Percentiles rank a stretch among this genome's conserved stretches.
phyloP scores from a whole-genome alignment of 306 rosid genomes.

The Ormosia emarginata region DNA sequence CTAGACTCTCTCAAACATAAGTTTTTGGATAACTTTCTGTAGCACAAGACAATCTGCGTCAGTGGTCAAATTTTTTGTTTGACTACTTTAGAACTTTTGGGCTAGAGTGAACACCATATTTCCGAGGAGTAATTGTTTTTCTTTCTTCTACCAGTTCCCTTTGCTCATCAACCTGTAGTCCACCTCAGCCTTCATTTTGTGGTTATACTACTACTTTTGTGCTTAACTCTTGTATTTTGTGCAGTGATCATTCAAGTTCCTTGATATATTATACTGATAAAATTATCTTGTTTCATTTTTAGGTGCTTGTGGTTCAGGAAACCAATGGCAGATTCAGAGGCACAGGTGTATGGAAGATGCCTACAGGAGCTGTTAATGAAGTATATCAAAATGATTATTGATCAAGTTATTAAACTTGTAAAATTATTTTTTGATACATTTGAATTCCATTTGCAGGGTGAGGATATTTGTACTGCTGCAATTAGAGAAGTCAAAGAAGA shows the following conservation, averaged over 20 bases:
- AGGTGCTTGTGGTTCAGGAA: slow-evolving; percentile 94
- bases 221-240: background rate
- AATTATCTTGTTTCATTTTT: slow-evolving; percentile 23
- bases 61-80: background rate
- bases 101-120: background rate
- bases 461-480: slow-evolving; percentile 68
- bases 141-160: background rate
- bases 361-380: slow-evolving; percentile 73
- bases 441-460: slow-evolving; percentile 51
- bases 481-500: slow-evolving; percentile 94
- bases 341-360: slow-evolving; percentile 79
- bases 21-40: background rate
- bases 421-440: background rate
- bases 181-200: background rate
- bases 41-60: background rate
- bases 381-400: slow-evolving; percentile 8
- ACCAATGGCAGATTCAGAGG: slow-evolving; percentile 51
- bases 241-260: background rate
- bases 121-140: background rate
- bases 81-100: background rate
- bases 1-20: background rate
- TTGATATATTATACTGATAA: background rate
- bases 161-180: background rate
- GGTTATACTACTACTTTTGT: background rate
- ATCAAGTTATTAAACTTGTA: background rate